Percentiles rank a stretch among this genome's conserved stretches.
Conservation (phyloP, 2,329 filamentous ascomycete genomes). For the Byssochlamys sp. region DNA sequence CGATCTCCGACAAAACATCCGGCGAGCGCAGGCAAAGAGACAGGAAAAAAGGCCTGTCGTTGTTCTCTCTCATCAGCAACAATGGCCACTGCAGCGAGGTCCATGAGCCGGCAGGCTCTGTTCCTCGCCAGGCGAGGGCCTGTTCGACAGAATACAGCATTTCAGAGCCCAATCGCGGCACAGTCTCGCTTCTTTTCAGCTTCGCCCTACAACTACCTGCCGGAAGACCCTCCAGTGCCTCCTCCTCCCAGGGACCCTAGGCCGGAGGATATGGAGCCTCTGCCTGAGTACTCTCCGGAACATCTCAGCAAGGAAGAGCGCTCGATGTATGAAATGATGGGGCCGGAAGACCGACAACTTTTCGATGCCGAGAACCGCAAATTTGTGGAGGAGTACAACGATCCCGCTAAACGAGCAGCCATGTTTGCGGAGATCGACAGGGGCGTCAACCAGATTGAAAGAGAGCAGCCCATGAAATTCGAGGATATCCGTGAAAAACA, state of each 20-base stretch:
- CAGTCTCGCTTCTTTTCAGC: constrained; percentile 25
- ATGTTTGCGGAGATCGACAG: constrained; percentile 24
- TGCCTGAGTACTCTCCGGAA: constrained; percentile 30
- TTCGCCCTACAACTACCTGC: constrained; percentile 22
- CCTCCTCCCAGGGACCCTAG: constrained; percentile 18
- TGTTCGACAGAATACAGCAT: constrained; percentile 6
- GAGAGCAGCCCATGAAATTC: constrained; percentile 20
- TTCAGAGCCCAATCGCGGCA: constrained; percentile 8
- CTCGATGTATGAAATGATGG: constrained; percentile 30
- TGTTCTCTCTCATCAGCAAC: constrained; percentile 9
- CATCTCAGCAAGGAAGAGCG: constrained; percentile 23
- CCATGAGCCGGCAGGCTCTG: constrained; percentile 27
- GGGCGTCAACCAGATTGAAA: constrained; percentile 22
- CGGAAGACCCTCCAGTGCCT: constrained; percentile 24
- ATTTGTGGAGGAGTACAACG: constrained; percentile 30
- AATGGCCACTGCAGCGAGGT: constrained; percentile 33
- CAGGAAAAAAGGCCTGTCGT: constrained; percentile 1
- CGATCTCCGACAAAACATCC: background rate
- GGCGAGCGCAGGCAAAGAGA: background rate
- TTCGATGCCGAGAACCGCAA: constrained; percentile 28
- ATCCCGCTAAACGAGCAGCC: constrained; percentile 19
- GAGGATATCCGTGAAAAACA: constrained; percentile 15
- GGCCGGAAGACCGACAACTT: constrained; percentile 25
- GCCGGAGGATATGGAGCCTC: constrained; percentile 19
- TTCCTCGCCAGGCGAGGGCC: constrained; percentile 22